Evolutionary conservation across 2,329 filamentous ascomycete species (phyloP), one percentile per base, ranked within the genome.

Genomic region (Diaporthe sp.): DNA sequence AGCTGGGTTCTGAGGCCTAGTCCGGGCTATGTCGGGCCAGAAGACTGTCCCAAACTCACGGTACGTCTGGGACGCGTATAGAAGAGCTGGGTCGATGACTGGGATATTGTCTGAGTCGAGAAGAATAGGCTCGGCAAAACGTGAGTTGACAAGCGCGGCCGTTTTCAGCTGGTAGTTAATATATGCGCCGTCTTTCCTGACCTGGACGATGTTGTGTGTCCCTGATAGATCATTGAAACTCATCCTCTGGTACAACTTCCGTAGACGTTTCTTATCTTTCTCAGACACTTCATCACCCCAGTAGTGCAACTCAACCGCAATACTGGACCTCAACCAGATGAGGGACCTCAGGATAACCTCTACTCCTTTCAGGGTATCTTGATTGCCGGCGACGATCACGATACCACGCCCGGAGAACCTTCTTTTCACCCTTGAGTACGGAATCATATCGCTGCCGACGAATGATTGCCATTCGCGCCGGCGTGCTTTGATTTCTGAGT

Each of bases 11-110:
- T 78, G 75, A 30, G 76, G 77, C 52, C 76, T 78, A 8, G 82
- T 83, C 19, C 82, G 82, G 28, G 81, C 78, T 71, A 83, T 82
- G 70, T 84, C 82, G 19, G 82, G 82, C 82, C 82, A 84, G 77
- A 84, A 83, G 30, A 83, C 69, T 17, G 80, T 81, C 70, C 81
- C 82, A 73, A 78, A 81, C 68, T 81, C 78, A 19, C 45, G 64
- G 6, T 67, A 67, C 1, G 45, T 67, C 13, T 38, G 12, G 4
- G 30, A 28, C 8, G 17, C 17, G 64, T 67, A 67, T 2, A 52
- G 4, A 5, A 67, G 64, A 15, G 64, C 8, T 19, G 64, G 64
- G 13, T 67, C 64, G 45, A 67, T 67, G 64, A 67, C 64, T 7
- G 64, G 64, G 3, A 67, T 52, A 19, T 52, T 67, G 30, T 67